Percentiles rank a stretch among this genome's conserved stretches.
Conservation (phyloP, 2,329 filamentous ascomycete species). For the Fusarium sacchari region DNA sequence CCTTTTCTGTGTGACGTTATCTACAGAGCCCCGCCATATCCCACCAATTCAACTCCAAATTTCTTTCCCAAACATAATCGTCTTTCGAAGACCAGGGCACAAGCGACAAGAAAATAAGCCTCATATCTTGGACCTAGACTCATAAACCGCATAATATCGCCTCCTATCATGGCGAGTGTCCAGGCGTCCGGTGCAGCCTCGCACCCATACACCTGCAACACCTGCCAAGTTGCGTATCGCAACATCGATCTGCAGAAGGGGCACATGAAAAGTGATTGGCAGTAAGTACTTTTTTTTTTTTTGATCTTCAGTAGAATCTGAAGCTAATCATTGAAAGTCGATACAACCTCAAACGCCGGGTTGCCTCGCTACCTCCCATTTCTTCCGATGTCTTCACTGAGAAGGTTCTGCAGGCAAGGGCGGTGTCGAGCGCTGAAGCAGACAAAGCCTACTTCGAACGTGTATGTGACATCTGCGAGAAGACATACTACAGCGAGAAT, state of each 20-base stretch:
- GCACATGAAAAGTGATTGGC: slow-evolving; percentile 99
- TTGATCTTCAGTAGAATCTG: background rate
- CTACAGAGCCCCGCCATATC: slow-evolving; percentile 42
- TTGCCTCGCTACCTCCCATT: slow-evolving; percentile 89
- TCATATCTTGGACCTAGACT: background rate
- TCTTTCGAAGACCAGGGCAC: background rate
- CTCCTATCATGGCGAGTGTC: slow-evolving; percentile 57
- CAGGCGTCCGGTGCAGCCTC: slow-evolving; percentile 55
- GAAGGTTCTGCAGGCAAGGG: slow-evolving; percentile 92
- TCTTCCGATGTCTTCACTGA: slow-evolving; percentile 94
- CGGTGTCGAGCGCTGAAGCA: slow-evolving; percentile 82
- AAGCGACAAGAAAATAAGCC: background rate
- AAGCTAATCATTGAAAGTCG: slow-evolving; percentile 63
- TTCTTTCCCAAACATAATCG: slow-evolving; percentile 34
- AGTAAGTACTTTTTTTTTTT: slow-evolving; percentile 69
- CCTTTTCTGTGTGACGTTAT: slow-evolving; percentile 44
- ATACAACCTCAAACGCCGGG: slow-evolving; percentile 95
- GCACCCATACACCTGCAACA: slow-evolving; percentile 98
- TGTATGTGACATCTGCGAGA: slow-evolving; percentile 82
- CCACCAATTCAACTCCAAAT: slow-evolving; percentile 40
- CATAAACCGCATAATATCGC: background rate
- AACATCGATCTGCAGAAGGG: slow-evolving; percentile 91
- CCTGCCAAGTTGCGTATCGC: slow-evolving; percentile 95
- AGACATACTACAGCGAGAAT: slow-evolving; percentile 96
- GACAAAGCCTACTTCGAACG: slow-evolving; percentile 91